phyloP scores from a whole-genome alignment of 352 stramenopile genomes.

The Pythium brassicae region DNA sequence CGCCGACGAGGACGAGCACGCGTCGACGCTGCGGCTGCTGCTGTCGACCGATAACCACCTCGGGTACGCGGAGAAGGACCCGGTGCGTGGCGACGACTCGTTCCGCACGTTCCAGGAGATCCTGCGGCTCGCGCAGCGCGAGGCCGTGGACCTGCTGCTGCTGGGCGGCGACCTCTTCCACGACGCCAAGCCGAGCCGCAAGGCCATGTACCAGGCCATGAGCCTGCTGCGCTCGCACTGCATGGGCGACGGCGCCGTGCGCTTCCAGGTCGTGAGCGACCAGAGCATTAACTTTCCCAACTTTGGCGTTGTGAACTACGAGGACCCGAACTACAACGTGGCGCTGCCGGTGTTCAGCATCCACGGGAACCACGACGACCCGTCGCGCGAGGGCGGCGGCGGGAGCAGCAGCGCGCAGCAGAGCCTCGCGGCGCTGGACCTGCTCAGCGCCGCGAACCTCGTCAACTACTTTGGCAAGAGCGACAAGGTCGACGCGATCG shows the following conservation, averaged over 20 bases:
- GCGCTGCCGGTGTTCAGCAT: conserved; percentile 98
- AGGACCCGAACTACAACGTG: conserved; percentile 94
- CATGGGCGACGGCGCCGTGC: conserved; percentile 85
- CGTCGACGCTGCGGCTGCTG: conserved; percentile 83
- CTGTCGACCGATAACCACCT: conserved; percentile 99
- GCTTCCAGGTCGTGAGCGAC: conserved; percentile 90
- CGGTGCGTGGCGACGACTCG: conserved; percentile 92
- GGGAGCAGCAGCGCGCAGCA: conserved; percentile 31
- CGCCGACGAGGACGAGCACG: conserved; percentile 17
- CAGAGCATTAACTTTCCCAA: conserved; percentile 89
- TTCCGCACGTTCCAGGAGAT: conserved; percentile 89
- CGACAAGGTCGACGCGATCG: conserved; percentile 91
- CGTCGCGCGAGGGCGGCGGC: conserved; percentile 88
- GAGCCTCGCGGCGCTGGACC: conserved; percentile 93
- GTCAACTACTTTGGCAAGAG: conserved; percentile 99
- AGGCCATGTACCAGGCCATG: conserved; percentile 97
- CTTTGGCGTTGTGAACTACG: conserved; percentile 94
- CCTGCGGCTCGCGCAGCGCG: conserved; percentile 53
- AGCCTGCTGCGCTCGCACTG: conserved; percentile 94
- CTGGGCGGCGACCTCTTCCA: conserved; percentile 98
- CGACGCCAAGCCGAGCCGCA: conserved; percentile 97
- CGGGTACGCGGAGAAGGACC: conserved; percentile 95
- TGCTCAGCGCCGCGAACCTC: conserved; percentile 94
- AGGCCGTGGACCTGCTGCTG: conserved; percentile 90
- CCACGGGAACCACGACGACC: conserved; percentile 99